A percentile compares a stretch with the other conserved stretches of the same genome.
Conservation (phyloP, 1,284 basidiomycete genomes). For the Malassezia psittaci region DNA sequence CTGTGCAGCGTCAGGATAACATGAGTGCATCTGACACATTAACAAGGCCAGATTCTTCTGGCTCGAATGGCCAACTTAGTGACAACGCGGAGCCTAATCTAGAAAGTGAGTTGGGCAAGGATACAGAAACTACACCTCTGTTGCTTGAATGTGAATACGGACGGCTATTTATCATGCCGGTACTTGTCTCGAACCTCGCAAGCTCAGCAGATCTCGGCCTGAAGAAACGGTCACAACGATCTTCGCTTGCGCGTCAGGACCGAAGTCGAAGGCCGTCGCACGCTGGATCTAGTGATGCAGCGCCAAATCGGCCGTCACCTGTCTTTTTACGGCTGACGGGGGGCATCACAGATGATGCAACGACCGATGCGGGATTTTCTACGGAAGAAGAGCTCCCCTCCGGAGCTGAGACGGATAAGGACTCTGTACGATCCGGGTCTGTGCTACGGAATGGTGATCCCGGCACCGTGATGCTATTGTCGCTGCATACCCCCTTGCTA, state of each 20-base stretch:
- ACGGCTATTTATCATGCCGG: conserved; percentile 5
- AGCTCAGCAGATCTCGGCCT: background rate
- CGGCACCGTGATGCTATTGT: conserved; percentile 3
- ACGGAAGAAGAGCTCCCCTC: conserved; percentile 13
- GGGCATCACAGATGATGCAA: background rate
- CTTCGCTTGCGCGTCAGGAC: background rate
- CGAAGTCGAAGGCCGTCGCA: conserved; percentile 1
- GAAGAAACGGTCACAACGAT: background rate
- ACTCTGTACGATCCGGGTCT: conserved; percentile 3
- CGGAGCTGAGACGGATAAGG: conserved; percentile 7
- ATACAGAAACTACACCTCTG: background rate
- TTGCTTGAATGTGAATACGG: conserved; percentile 8
- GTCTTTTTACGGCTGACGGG: background rate
- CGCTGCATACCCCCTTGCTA: conserved; percentile 1
- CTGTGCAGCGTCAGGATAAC: background rate
- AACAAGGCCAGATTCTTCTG: no score
- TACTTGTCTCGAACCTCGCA: background rate
- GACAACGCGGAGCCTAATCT: no score
- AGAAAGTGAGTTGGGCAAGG: background rate
- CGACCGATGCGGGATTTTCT: conserved; percentile 6
- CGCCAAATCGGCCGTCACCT: background rate
- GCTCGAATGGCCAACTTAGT: no score
- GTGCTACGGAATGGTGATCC: background rate
- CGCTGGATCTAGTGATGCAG: conserved; percentile 1
- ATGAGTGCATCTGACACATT: background rate